Percentiles rank a stretch among this genome's conserved stretches.
Evolutionary conservation across 1,139 yeast species (phyloP).

Genomic region (Candida sojae): DNA sequence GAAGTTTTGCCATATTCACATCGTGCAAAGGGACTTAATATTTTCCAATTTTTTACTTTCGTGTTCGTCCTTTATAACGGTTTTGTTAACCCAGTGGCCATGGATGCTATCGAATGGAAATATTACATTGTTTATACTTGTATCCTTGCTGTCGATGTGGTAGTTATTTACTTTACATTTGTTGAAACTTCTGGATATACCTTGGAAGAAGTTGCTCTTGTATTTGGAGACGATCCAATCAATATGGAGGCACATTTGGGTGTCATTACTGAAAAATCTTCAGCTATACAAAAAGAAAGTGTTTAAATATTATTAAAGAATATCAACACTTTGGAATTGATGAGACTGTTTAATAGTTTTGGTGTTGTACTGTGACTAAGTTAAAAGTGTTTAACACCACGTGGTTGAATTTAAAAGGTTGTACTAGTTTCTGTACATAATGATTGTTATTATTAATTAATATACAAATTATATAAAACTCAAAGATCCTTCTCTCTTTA

Average conservation of each 20-base stretch:
- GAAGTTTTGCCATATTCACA: constrained; percentile 47
- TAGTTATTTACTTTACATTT: constrained; percentile 41
- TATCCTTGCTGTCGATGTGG: constrained; percentile 36
- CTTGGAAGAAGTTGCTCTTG: constrained; percentile 53
- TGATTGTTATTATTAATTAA: too few species aligned
- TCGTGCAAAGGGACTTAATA: constrained; percentile 46
- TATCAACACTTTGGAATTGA: too few species aligned
- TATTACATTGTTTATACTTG: constrained; percentile 58
- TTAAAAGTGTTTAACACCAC: too few species aligned
- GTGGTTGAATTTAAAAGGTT: too few species aligned
- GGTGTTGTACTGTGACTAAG: too few species aligned
- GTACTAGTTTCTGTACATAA: too few species aligned
- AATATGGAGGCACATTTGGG: neutral
- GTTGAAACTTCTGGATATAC: constrained; percentile 56
- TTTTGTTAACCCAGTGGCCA: constrained; percentile 60
- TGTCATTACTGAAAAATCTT: neutral
- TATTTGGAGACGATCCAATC: constrained; percentile 30
- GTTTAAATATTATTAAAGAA: neutral
- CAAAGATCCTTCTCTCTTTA: too few species aligned
- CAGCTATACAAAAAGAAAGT: neutral
- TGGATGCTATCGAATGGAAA: constrained; percentile 60
- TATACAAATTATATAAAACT: too few species aligned
- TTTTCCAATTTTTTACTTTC: constrained; percentile 29
- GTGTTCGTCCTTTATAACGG: constrained; percentile 27
- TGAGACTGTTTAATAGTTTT: too few species aligned